Evolutionary conservation across 1,284 basidiomycete species (phyloP).

Genomic region (Cryptococcus sp.): DNA sequence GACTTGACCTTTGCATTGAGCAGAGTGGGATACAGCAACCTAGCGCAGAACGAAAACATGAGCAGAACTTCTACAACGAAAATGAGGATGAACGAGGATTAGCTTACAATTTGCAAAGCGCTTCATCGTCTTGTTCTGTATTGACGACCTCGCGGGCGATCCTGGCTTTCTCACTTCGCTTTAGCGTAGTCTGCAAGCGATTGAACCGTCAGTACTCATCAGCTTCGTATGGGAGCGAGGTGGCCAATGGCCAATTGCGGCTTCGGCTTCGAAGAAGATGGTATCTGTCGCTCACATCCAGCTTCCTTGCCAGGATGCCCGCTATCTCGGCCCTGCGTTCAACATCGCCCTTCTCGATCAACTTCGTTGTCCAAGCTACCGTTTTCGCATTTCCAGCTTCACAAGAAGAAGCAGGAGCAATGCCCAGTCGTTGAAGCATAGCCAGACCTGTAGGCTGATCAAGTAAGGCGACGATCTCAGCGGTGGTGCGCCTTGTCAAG

Average conservation of each 20-base stretch:
- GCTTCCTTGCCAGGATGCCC: conserved; percentile 15
- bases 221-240: neutral
- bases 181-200: neutral
- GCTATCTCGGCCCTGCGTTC: conserved; percentile 24
- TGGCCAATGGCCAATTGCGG: neutral
- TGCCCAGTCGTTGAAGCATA: no score
- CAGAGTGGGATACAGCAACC: conserved; percentile 25
- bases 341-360: conserved; percentile 17
- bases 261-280: no score
- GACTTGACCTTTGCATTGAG: conserved; percentile 22
- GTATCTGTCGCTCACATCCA: conserved; percentile 22
- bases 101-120: conserved; percentile 27
- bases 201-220: neutral
- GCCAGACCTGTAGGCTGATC: no score
- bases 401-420: no score
- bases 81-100: neutral
- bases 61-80: neutral
- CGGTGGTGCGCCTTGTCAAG: no score
- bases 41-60: conserved; percentile 1
- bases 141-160: conserved; percentile 22
- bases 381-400: neutral
- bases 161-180: conserved; percentile 20
- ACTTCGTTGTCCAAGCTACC: conserved; percentile 12
- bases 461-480: no score
- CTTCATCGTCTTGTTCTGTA: conserved; percentile 21